Conservation (phyloP, 1,139 yeast species). For the Kurtzmaniella quercitrusa region DNA sequence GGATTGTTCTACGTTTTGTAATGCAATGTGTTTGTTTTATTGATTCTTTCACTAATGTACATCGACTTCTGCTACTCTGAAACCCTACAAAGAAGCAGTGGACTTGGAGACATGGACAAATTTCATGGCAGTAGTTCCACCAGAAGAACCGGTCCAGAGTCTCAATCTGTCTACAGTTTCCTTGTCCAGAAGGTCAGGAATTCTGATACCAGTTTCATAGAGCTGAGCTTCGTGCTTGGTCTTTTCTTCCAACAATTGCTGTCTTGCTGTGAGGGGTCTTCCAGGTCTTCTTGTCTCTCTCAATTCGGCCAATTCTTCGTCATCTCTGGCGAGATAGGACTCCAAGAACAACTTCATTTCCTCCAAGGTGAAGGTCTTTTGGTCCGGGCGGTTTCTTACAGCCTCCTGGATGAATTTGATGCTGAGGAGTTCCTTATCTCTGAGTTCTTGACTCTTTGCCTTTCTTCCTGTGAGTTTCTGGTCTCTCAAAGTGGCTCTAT, state of each 20-base stretch:
- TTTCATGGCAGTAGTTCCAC: slow-evolving; percentile 68
- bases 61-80: too few relatives aligned
- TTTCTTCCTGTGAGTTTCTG: slow-evolving; percentile 60
- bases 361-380: slow-evolving; percentile 42
- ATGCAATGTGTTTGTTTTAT: not conserved
- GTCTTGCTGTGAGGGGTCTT: slow-evolving; percentile 76
- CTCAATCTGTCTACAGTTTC: slow-evolving; percentile 57
- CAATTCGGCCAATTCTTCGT: slow-evolving; percentile 62
- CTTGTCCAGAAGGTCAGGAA: slow-evolving; percentile 68
- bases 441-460: slow-evolving; percentile 50
- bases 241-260: slow-evolving; percentile 59
- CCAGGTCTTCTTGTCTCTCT: slow-evolving; percentile 70
- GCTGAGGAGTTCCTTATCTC: slow-evolving; percentile 54
- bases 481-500: slow-evolving; percentile 82
- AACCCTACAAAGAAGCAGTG: slow-evolving; percentile 15
- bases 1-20: not conserved
- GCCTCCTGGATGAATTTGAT: slow-evolving; percentile 64
- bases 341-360: slow-evolving; percentile 62
- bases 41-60: not conserved
- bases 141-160: slow-evolving; percentile 78
- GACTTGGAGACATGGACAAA: slow-evolving; percentile 32
- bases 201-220: slow-evolving; percentile 63
- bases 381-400: slow-evolving; percentile 41
- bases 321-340: slow-evolving; percentile 63
- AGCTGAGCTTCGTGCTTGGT: slow-evolving; percentile 57